Evolutionary conservation across 164 flowering plant genomes (phyloP), one percentile per base, ranked within the genome.

Genomic region (Nelumbo lutea): DNA sequence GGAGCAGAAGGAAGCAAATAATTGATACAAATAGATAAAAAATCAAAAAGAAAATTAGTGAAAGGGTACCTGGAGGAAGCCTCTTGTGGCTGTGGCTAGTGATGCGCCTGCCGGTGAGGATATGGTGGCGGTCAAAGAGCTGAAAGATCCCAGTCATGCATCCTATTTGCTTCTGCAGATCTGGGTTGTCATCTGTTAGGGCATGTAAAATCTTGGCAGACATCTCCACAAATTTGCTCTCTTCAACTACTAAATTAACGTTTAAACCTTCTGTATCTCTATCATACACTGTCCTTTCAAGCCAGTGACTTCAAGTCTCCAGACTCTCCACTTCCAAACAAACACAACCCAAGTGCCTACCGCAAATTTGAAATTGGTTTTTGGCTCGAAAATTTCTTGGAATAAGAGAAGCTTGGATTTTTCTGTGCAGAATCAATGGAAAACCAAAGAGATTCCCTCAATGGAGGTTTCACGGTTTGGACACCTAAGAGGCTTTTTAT

Each of bases 101-200:
- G 45, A 76, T 65, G 15, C 81, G 82, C 77, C 85, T 78, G 3
- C 82, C 76, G 2, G 83, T 60, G 51, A 81, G 65, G 52, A 78
- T 57, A 39, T 81, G 83, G 39, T 82, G 85, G 14, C 85, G 85
- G 67, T 88, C 92, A 65, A 88, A 84, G 68, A 83, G 40, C 42
- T 88, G 89, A 70, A 86, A 83, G 64, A 86, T 82, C 44, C 89
- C 92, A 42, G 78, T 82, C 88, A 86, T 86, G 70, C 89, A 88
- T 69, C 92, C 92, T 14, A 84, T 82, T 73, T 85, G 85, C 83
- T 83, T 87, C 78, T 80, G 87, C 83, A 85, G 72, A 82, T 88
- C 89, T 62, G 83, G 81, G 47, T 80, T 84, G 2, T 87, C 89
- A 79, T 87, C 89, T 44, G 87, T 81, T 45, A 84, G 75, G 46